Evolutionary conservation across 495 filamentous ascomycete genomes (phyloP), one percentile per base, ranked within the genome.

Genomic region (Aspergillus hancockii): DNA sequence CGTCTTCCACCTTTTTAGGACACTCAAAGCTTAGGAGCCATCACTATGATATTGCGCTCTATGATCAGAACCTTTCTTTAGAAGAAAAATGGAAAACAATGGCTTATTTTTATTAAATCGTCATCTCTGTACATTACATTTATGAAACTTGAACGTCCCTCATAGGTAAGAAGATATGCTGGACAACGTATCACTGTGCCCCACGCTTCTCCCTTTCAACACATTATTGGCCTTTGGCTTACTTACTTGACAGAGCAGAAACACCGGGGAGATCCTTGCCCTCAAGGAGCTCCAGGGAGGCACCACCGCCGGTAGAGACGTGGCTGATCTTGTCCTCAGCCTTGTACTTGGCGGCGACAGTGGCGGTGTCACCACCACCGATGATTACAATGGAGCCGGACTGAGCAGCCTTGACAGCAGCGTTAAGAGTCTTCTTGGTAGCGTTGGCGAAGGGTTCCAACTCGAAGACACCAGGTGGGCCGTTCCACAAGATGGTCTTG

Each of bases 401-500:
- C 74, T 91, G 75, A 31, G 87, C 88, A 52, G 91, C 95, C 10
- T 77, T 77, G 23, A 97, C 92, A 25, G 87, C 90, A 51, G 90
- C 91, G 65, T 97, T 88, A 64, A 98, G 85, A 21, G 90, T 94
- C 49, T 83, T 81, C 85, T 96, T 93, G 62, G 94, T 98, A 60
- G 90, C 94, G 23, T 82, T 86, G 63, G 92, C 90, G 75, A 99
- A 99, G 63, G 88, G 85, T 69, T 98, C 90, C 63, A 99, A 84
- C 83, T 99, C 94, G 70, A 98, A 99, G 58, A 99, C 94, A 70
- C 94, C 94, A 14, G 92, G 86, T 49, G 94, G 94, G 41, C 91
- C 94, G 82, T 99, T 99, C 94, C 94, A 99, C 50, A 99, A 90
- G 79, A 98, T 98, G 50, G 94, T 99, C 85, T 97, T 88, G 49